phyloP scores from a whole-genome alignment of 2,329 filamentous ascomycete genomes.

The Pseudopithomyces chartarum region DNA sequence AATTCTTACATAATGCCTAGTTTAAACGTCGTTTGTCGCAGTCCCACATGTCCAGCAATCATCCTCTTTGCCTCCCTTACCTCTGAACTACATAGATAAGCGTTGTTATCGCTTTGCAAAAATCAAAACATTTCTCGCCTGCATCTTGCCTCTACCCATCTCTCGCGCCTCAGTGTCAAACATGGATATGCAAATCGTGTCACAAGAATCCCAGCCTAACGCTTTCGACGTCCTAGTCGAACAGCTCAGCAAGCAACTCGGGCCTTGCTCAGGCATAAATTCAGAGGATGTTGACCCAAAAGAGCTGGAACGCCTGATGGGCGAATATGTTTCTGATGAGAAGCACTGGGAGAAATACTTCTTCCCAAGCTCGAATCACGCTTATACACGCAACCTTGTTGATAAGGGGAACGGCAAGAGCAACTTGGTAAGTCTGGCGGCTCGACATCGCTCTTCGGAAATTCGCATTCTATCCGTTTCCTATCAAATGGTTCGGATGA shows the following conservation, averaged over 20 bases:
- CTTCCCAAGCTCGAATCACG: slow-evolving; percentile 69
- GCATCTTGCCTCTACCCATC: background rate
- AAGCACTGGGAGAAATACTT: slow-evolving; percentile 77
- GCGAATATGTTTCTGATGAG: slow-evolving; percentile 70
- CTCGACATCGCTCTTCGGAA: background rate
- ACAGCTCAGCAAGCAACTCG: slow-evolving; percentile 75
- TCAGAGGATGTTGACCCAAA: slow-evolving; percentile 80
- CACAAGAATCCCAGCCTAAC: slow-evolving; percentile 17
- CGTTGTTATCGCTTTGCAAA: background rate
- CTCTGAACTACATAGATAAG: background rate
- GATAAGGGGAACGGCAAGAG: slow-evolving; percentile 86
- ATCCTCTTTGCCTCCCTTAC: background rate
- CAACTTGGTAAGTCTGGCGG: slow-evolving; percentile 63
- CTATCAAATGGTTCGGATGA: too few relatives aligned
- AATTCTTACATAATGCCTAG: slow-evolving; percentile 36
- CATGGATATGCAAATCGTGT: slow-evolving; percentile 25
- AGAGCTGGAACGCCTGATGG: slow-evolving; percentile 74
- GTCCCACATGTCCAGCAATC: background rate
- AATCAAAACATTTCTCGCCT: background rate
- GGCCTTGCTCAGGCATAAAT: slow-evolving; percentile 79
- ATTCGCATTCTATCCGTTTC: background rate
- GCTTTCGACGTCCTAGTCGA: slow-evolving; percentile 72
- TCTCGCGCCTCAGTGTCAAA: background rate
- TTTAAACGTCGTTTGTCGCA: background rate
- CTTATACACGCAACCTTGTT: slow-evolving; percentile 87